These are phyloP conservation scores for Cystobasidium onofrii DNA, from an alignment of 768 basidiomycete genomes.

Conservation along the genomic window DNA sequence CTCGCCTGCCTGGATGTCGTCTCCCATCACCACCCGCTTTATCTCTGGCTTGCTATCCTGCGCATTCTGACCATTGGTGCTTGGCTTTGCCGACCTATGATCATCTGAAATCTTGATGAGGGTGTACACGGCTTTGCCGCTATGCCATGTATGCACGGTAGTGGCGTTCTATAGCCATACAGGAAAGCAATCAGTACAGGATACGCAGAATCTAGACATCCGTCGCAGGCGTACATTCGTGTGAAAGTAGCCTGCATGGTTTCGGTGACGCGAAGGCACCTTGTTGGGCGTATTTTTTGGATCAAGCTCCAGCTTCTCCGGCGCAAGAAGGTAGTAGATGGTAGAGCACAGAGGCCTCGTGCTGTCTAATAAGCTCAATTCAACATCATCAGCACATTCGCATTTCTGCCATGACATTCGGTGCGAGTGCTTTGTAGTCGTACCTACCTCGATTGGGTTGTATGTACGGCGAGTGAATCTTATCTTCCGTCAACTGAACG, in stretches of 20 bases:
- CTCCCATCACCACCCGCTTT: conserved; percentile 7
- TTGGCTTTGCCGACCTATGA: background rate
- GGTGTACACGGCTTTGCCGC: conserved; percentile 22
- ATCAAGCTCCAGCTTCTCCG: background rate
- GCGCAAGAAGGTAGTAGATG: conserved; percentile 10
- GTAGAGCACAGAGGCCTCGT: background rate
- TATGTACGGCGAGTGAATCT: background rate
- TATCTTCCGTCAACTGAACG: background rate
- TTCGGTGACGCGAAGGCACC: background rate
- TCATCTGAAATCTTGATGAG: background rate
- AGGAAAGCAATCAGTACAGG: background rate
- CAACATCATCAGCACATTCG: background rate
- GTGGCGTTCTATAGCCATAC: background rate
- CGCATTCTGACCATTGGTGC: background rate
- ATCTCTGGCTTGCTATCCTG: background rate
- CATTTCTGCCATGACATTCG: too few relatives aligned
- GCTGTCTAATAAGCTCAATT: background rate
- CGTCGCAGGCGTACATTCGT: background rate
- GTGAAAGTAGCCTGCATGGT: conserved; percentile 22
- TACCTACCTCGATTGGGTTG: background rate
- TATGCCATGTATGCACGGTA: conserved; percentile 20
- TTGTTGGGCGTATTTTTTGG: background rate
- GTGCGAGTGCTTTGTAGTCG: background rate
- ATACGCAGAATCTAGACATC: too few relatives aligned
- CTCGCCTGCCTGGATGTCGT: background rate